phyloP scores from a whole-genome alignment of 805 yeast species.

The Monosporozyma servazzii region DNA sequence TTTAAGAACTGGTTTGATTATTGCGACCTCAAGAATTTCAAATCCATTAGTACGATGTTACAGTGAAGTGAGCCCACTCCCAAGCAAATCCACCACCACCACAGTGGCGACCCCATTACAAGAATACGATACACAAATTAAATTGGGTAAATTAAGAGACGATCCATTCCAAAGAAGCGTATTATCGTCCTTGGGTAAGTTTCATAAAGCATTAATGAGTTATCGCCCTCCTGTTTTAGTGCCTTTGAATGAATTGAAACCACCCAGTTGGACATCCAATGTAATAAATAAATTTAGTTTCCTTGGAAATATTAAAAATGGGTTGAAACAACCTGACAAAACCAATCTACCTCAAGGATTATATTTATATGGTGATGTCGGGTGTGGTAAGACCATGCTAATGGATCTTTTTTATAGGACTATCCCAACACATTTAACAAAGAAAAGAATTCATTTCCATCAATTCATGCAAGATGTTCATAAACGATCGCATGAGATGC shows the following conservation, averaged over 20 bases:
- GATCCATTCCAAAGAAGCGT: slow-evolving; percentile 78
- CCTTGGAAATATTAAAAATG: background rate
- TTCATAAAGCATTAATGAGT: slow-evolving; percentile 44
- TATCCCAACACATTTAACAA: slow-evolving; percentile 67
- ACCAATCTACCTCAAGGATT: slow-evolving; percentile 59
- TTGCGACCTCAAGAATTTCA: background rate
- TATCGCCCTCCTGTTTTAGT: slow-evolving; percentile 54
- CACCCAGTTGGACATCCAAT: slow-evolving; percentile 5
- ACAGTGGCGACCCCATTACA: slow-evolving; percentile 35
- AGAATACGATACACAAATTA: slow-evolving; percentile 42
- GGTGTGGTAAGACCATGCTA: slow-evolving; percentile 96
- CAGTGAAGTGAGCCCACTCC: background rate
- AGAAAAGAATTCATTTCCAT: slow-evolving; percentile 84
- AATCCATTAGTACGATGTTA: background rate
- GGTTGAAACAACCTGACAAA: background rate
- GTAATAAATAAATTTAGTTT: background rate
- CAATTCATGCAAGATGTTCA: slow-evolving; percentile 94
- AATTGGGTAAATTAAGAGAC: slow-evolving; percentile 46
- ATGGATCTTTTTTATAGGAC: slow-evolving; percentile 92
- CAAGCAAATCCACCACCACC: background rate
- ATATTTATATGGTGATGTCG: slow-evolving; percentile 93
- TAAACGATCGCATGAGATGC: slow-evolving; percentile 72
- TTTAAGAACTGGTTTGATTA: background rate
- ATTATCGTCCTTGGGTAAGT: slow-evolving; percentile 47
- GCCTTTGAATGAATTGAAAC: slow-evolving; percentile 31